Conservation (phyloP, 768 basidiomycete genomes). For the Psilocybe sp. region DNA sequence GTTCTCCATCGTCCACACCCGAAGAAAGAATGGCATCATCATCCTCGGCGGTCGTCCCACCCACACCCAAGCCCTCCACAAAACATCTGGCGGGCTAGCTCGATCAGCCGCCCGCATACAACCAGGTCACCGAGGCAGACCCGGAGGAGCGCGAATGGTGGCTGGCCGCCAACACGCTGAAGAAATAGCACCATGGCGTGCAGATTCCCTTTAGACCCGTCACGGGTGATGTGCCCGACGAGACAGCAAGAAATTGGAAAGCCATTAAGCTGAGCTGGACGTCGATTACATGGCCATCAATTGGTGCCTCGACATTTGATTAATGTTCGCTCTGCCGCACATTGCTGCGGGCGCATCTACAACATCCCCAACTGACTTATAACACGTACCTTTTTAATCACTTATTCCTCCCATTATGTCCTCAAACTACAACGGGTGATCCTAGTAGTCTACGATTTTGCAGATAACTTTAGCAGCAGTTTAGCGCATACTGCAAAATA, state of each 20-base stretch:
- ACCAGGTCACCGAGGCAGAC: slow-evolving; percentile 50
- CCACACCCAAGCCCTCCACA: no score
- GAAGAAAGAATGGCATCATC: slow-evolving; percentile 66
- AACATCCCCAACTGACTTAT: no score
- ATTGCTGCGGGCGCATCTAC: no score
- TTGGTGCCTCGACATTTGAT: no score
- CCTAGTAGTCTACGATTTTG: no score
- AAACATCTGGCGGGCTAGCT: no score
- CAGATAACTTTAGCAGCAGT: no score
- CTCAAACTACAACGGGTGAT: slow-evolving; percentile 28
- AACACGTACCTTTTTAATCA: slow-evolving; percentile 7
- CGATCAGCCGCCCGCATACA: slow-evolving; percentile 77
- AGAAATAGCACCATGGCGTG: slow-evolving; percentile 69
- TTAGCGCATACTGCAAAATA: no score
- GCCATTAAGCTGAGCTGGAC: slow-evolving; percentile 76
- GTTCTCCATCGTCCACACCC: slow-evolving; percentile 48
- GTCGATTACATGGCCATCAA: slow-evolving; percentile 77
- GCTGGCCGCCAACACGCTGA: no score
- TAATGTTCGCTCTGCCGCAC: no score
- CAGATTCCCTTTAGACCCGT: slow-evolving; percentile 41
- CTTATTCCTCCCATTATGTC: slow-evolving; percentile 22
- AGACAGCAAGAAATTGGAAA: slow-evolving; percentile 73
- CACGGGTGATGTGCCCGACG: slow-evolving; percentile 60
- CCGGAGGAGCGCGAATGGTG: slow-evolving; percentile 46
- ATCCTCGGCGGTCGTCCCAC: slow-evolving; percentile 68